Evolutionary conservation across 2,329 filamentous ascomycete genomes (phyloP).

Genomic region (Coleophoma crateriformis): DNA sequence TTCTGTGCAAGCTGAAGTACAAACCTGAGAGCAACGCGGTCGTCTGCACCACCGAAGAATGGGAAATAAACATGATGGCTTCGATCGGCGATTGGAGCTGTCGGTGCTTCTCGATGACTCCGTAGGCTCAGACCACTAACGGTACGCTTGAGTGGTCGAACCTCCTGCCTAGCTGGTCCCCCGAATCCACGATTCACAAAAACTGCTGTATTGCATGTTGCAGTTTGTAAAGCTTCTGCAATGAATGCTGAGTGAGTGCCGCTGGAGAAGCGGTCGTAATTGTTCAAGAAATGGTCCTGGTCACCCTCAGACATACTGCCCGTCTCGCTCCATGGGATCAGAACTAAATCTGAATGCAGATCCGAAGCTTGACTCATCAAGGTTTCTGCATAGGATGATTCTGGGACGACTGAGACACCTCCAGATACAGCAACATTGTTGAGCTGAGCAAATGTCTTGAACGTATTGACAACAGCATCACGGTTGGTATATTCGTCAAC

Average conservation of each 20-base stretch:
- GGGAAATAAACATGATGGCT: constrained; percentile 82
- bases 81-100: constrained; percentile 56
- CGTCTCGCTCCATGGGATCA: constrained; percentile 86
- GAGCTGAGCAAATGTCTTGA: constrained; percentile 80
- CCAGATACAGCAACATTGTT: constrained; percentile 80
- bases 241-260: constrained; percentile 70
- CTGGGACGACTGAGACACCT: constrained; percentile 73
- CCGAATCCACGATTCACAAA: constrained; percentile 72
- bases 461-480: constrained; percentile 87
- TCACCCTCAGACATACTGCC: constrained; percentile 63
- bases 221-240: constrained; percentile 55
- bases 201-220: constrained; percentile 66
- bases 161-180: constrained; percentile 36
- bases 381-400: constrained; percentile 73
- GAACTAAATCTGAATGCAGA: constrained; percentile 64
- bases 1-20: constrained; percentile 82
- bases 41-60: constrained; percentile 80
- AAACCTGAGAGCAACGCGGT: constrained; percentile 71
- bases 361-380: constrained; percentile 66
- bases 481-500: constrained; percentile 64
- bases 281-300: constrained; percentile 41
- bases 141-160: constrained; percentile 34
- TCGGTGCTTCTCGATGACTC: constrained; percentile 49
- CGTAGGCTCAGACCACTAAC: constrained; percentile 54
- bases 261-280: constrained; percentile 50